phyloP scores from a whole-genome alignment of 495 filamentous ascomycete species.

The Darksidea phi region DNA sequence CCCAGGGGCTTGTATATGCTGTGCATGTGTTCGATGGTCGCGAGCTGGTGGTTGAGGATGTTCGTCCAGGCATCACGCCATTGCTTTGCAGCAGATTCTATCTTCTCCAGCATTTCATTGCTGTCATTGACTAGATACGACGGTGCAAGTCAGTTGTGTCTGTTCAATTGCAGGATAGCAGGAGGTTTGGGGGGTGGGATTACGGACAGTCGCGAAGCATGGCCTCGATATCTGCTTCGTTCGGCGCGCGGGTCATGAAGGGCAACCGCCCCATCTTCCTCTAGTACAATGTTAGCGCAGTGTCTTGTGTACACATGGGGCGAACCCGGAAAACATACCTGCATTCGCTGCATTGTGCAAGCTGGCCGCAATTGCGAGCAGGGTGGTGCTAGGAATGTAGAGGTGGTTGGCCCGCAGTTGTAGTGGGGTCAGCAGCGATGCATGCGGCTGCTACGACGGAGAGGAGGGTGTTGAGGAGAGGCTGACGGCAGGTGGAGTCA shows the following conservation, averaged over 20 bases:
- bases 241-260: conserved; percentile 66
- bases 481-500: too few relatives aligned
- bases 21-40: conserved; percentile 69
- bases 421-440: not conserved
- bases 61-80: conserved; percentile 86
- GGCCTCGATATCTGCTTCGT: conserved; percentile 74
- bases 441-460: too few relatives aligned
- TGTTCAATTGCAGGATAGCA: too few relatives aligned
- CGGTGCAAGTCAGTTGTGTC: too few relatives aligned
- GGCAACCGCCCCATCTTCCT: conserved; percentile 69
- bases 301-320: too few relatives aligned
- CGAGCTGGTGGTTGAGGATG: conserved; percentile 69
- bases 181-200: too few relatives aligned
- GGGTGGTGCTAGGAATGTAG: not conserved
- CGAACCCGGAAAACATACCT: conserved; percentile 39
- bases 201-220: conserved; percentile 65
- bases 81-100: conserved; percentile 73
- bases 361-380: conserved; percentile 13
- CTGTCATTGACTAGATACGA: conserved; percentile 61
- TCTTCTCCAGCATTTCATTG: conserved; percentile 72
- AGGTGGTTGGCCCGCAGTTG: not conserved
- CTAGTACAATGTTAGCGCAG: too few relatives aligned
- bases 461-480: too few relatives aligned
- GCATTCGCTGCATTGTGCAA: conserved; percentile 73
- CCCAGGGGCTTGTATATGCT: conserved; percentile 79